A percentile compares a stretch with the other conserved stretches of the same genome.
Conservation (phyloP, 768 basidiomycete genomes). For the Amanita thiersii region DNA sequence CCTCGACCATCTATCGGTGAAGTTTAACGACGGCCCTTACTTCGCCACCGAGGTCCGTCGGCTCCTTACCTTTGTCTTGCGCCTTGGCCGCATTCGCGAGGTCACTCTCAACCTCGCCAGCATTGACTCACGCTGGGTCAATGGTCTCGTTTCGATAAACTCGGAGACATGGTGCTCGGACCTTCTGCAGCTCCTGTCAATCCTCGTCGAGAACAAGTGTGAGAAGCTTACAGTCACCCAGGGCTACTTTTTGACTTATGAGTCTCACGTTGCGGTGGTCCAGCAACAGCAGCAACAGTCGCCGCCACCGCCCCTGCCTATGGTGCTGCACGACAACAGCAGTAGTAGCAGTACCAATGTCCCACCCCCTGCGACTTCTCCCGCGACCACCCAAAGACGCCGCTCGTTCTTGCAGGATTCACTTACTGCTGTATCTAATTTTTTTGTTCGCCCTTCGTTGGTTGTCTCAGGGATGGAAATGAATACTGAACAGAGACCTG, state of each 20-base stretch:
- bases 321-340: too few species aligned
- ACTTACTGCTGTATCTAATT: background rate
- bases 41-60: conserved; percentile 13
- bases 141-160: conserved; percentile 13
- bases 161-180: conserved; percentile 12
- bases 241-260: conserved; percentile 13
- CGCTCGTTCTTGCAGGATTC: conserved; percentile 3
- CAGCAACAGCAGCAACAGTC: background rate
- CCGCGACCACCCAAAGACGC: too few species aligned
- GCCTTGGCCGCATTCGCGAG: conserved; percentile 8
- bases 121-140: conserved; percentile 16
- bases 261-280: background rate
- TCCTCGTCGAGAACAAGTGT: conserved; percentile 12
- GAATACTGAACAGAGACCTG: background rate
- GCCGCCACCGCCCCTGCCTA: too few species aligned
- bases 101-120: conserved; percentile 14
- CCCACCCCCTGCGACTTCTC: too few species aligned
- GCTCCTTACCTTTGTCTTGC: conserved; percentile 12
- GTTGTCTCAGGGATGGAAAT: background rate
- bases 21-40: conserved; percentile 11
- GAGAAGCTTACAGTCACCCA: conserved; percentile 12
- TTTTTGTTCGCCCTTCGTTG: background rate
- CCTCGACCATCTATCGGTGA: conserved; percentile 14
- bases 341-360: too few species aligned
- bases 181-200: conserved; percentile 12